These are phyloP conservation scores for Acanthamoeba castellanii DNA, from an alignment of 208 protist species.

Conservation along the genomic window DNA sequence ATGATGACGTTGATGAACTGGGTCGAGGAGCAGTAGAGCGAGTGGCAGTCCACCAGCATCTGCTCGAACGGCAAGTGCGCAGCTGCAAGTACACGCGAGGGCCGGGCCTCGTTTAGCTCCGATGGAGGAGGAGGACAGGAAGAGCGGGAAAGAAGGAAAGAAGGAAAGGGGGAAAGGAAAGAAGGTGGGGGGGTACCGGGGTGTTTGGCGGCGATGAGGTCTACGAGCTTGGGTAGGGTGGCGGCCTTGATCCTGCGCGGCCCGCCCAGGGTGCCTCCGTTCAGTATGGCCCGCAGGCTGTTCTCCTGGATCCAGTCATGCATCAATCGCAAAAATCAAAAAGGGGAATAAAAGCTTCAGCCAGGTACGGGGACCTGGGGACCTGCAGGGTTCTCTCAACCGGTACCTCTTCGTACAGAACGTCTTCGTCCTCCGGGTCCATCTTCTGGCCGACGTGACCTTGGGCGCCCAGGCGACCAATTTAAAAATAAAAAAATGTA, in stretches of 20 bases:
- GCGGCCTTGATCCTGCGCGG: neutral
- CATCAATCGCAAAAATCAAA: neutral
- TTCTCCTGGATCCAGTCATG: neutral
- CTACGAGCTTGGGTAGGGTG: neutral
- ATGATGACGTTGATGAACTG: neutral
- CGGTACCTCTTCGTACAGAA: neutral
- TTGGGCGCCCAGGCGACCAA: too few species aligned
- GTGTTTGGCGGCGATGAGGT: neutral
- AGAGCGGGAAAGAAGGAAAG: neutral
- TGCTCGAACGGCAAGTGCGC: neutral
- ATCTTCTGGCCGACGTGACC: too few species aligned
- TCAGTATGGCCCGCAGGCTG: constrained; percentile 7
- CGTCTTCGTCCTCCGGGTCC: neutral
- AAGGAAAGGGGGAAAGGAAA: neutral
- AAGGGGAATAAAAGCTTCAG: too few species aligned
- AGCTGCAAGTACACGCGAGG: neutral
- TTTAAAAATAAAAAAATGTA: too few species aligned
- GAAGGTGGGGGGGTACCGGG: neutral
- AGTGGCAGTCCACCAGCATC: constrained; percentile 1
- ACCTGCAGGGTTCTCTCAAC: too few species aligned
- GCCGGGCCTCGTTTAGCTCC: neutral
- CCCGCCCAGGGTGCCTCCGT: neutral
- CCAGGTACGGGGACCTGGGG: too few species aligned
- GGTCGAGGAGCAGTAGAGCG: neutral
- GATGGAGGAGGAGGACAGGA: too few species aligned